Conservation (phyloP, 2,329 filamentous ascomycete species). For the Aureobasidium pullulans region DNA sequence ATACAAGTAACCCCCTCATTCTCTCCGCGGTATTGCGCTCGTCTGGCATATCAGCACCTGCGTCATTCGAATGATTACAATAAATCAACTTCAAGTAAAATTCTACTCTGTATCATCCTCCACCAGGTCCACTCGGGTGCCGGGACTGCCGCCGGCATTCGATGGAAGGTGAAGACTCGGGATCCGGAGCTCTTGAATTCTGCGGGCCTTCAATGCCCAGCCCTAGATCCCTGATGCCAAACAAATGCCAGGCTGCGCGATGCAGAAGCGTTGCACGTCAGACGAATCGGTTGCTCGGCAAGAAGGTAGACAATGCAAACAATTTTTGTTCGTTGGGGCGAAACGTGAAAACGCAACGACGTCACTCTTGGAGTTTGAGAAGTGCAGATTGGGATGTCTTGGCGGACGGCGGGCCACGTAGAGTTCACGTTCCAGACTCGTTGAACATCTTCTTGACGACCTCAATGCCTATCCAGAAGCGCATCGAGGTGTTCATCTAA, state of each 20-base stretch:
- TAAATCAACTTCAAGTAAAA: not conserved
- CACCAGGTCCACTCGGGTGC: not conserved
- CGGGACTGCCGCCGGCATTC: not conserved
- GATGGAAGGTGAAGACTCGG: slow-evolving; percentile 1
- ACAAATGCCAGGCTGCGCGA: not conserved
- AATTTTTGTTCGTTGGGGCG: slow-evolving; percentile 4
- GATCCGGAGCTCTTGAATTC: not conserved
- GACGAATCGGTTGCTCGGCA: slow-evolving; percentile 9
- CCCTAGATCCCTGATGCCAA: not conserved
- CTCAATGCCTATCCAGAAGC: not conserved
- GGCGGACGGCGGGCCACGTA: not conserved
- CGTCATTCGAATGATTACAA: not conserved
- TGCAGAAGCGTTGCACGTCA: slow-evolving; percentile 4
- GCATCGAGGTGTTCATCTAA: no score
- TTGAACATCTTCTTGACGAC: not conserved
- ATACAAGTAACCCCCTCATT: not conserved
- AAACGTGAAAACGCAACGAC: not conserved
- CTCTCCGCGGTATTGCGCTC: not conserved
- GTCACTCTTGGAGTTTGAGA: not conserved
- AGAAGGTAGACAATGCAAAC: slow-evolving; percentile 1
- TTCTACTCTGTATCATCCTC: not conserved
- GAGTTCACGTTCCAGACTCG: not conserved
- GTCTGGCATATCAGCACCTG: not conserved
- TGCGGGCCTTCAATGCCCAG: not conserved
- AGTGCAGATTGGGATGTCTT: not conserved